Evolutionary conservation across 208 protist species (phyloP), one percentile per base, ranked within the genome.

Genomic region (Porcisia hertigi): DNA sequence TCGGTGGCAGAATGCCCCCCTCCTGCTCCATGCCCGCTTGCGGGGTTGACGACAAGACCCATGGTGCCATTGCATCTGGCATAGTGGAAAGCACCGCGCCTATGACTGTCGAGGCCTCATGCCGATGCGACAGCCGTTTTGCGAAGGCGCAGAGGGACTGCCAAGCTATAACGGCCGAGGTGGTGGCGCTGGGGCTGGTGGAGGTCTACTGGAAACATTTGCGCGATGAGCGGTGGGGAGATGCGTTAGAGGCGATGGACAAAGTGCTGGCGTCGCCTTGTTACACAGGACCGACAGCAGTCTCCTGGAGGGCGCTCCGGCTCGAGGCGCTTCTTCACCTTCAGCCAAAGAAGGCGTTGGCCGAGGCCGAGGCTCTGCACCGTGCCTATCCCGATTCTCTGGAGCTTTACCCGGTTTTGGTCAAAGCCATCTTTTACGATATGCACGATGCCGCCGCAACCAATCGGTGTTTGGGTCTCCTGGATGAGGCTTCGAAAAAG

Each of bases 391-490:
- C 81, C 3, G 69, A 78, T 7, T 85, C 70, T 58, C 55, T 86
- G n/a, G 90, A 94, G 52, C 75, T 93, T 16, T 63, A 88, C 55
- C 86, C 83, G 64, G 67, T 95, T 5, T 83, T 91, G 25, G 85
- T 89, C 70, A 95, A 95, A 77, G 83, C 84, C 39, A 54, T 94
- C 49, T 96, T 96, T 80, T 94, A 91, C 76, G 88, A 83, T 59
- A 81, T 83, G 20, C 90, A 94, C 77, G 89, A 96, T 80, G 79
- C 77, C 41, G 63, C 70, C 16, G 87, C 82, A 36, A 95, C 89
- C 9, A 43, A 20, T 23, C 69, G 77, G 47, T 79, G 76, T 39
- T 81, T 93, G 36, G 69, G 78, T 20, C 73, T 93, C 14, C 77
- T 97, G 49, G 77, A 83, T 47, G 69, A 76, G 36, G 84, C 82